Conservation (phyloP, 305 asterid species). For the Andrographis paniculata region DNA sequence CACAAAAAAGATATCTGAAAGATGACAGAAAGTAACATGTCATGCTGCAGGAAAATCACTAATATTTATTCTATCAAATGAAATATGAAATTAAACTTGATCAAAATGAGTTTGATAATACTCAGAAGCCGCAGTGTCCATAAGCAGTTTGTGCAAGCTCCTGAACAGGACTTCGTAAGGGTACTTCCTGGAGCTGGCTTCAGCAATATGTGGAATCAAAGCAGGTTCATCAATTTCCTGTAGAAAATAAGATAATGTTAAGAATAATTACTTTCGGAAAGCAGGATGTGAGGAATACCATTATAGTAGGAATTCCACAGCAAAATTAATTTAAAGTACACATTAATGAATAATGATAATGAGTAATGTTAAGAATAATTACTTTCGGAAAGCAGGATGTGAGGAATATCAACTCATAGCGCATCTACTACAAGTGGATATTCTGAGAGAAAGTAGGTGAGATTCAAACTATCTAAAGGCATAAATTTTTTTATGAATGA, state of each 20-base stretch:
- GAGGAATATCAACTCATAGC: not conserved
- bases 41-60: constrained; percentile 14
- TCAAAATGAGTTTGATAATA: constrained; percentile 24
- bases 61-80: not conserved
- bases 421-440: constrained; percentile 5
- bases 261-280: constrained; percentile 10
- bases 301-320: constrained; percentile 2
- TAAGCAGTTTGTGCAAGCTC: constrained; percentile 95
- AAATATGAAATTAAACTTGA: constrained; percentile 11
- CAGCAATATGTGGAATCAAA: constrained; percentile 95
- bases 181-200: constrained; percentile 87
- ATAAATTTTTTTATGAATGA: constrained; percentile 3
- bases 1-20: constrained; percentile 87
- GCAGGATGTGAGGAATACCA: not conserved
- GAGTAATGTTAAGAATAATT: constrained; percentile 7
- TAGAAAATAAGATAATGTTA: constrained; percentile 12
- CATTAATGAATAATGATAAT: not conserved
- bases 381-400: constrained; percentile 11
- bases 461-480: not conserved
- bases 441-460: constrained; percentile 8
- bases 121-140: constrained; percentile 99
- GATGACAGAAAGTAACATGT: constrained; percentile 15
- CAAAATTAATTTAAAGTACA: constrained; percentile 10
- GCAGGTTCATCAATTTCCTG: constrained; percentile 98
- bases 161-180: constrained; percentile 98